phyloP scores from a whole-genome alignment of 768 basidiomycete species.

The Leucosporidium yakuticum region DNA sequence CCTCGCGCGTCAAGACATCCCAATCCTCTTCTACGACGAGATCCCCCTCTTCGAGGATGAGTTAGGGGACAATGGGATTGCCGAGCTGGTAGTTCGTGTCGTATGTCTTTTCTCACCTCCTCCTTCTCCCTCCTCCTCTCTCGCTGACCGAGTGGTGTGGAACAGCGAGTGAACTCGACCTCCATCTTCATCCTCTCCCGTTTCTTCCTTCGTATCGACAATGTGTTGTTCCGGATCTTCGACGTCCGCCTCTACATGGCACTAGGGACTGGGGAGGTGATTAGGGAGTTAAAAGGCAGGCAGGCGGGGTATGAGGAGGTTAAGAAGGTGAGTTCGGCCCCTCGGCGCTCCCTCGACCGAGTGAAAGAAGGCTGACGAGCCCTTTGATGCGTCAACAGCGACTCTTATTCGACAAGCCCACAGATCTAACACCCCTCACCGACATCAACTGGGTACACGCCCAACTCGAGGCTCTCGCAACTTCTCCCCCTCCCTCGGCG shows the following conservation, averaged over 20 bases:
- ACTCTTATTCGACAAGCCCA: slow-evolving; percentile 37
- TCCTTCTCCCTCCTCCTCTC: neutral
- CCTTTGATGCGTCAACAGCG: neutral
- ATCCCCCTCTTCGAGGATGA: slow-evolving; percentile 93
- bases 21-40: slow-evolving; percentile 96
- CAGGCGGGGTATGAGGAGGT: slow-evolving; percentile 81
- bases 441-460: slow-evolving; percentile 71
- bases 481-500: neutral
- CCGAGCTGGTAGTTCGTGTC: slow-evolving; percentile 73
- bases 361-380: neutral
- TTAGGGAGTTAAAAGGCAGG: slow-evolving; percentile 81
- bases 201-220: slow-evolving; percentile 89
- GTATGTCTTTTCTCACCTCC: slow-evolving; percentile 50
- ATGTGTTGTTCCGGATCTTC: slow-evolving; percentile 80
- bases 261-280: slow-evolving; percentile 57
- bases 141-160: neutral
- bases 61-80: slow-evolving; percentile 91
- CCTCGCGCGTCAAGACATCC: slow-evolving; percentile 73
- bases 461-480: slow-evolving; percentile 45
- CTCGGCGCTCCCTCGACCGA: no score
- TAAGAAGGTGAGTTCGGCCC: slow-evolving; percentile 46
- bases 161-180: slow-evolving; percentile 90
- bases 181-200: slow-evolving; percentile 85
- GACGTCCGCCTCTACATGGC: slow-evolving; percentile 89
- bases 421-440: slow-evolving; percentile 82